Base-by-base conservation (phyloP, 2,329 filamentous ascomycete genomes). In the Aquanectria penicillioides region DNA sequence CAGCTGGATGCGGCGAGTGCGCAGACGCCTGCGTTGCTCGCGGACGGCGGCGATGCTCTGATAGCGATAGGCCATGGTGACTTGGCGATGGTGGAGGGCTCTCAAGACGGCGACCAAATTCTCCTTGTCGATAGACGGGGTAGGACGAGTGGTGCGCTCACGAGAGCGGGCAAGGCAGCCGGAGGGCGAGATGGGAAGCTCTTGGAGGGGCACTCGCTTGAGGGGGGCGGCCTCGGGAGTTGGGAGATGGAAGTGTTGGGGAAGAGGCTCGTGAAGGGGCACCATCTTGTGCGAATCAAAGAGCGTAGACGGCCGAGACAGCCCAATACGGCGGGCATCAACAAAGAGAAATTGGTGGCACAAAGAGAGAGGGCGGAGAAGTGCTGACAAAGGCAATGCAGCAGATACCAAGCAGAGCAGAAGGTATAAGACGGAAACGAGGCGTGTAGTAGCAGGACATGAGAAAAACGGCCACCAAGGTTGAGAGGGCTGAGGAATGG, bases 41-140 rank as follows among this genome's bases (percentile, higher is more conserved):
- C 48, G 20, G 11, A 69, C 20, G 22, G 31, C 33, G 5, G 49
- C 12, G 12, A 70, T 17, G 29, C 34, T 38, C 23, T 50, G 52
- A 15, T 50, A 36, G 15, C 57, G 51, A 13, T 61, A 55, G 22
- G 37, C 18, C 18, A 62, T 36, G 23, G 61, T 49, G 29, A 43
- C 36, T 23, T 51, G 44, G 55, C 50, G 56, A 31, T 64, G 64
- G 6, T 64, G 51, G 6, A 68, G 22, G 10, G 61, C 64, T 6
- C 50, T 51, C 15, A 59, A 28, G 7, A 64, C 36, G 7, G 68
- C 69, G 3, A 56, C 36, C 5, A 59, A n/a, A 18, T 74, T 74
- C 52, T 74, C 72, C 54, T 70, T 68, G 50, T 69, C 70, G 10
- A 43, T 22, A 3, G 69, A 67, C 22, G 73, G 71, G 15, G 69